phyloP scores from a whole-genome alignment of 495 filamentous ascomycete genomes.

The Xylaria bambusicola region DNA sequence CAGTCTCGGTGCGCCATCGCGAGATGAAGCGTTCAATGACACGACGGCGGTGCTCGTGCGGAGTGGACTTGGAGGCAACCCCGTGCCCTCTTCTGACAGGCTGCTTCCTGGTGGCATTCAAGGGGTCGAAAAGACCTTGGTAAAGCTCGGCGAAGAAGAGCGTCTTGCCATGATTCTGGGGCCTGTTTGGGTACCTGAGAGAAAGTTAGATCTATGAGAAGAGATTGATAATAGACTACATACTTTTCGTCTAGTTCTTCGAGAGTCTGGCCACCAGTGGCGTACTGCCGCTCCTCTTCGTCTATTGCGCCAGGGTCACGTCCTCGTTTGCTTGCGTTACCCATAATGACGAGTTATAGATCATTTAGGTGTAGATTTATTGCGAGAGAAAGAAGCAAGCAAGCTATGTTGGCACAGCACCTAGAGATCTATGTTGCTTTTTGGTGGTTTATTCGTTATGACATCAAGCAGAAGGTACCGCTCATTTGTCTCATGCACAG shows the following conservation, averaged over 20 bases:
- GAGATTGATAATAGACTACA: conserved; percentile 15
- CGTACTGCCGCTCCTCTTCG: conserved; percentile 54
- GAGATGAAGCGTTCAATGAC: conserved; percentile 90
- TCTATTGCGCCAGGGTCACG: conserved; percentile 56
- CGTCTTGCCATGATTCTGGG: conserved; percentile 75
- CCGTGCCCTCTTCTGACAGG: conserved; percentile 62
- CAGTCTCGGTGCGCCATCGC: conserved; percentile 84
- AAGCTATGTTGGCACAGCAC: too few relatives aligned
- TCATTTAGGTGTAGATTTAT: not conserved
- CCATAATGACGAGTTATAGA: not conserved
- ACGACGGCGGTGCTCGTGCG: conserved; percentile 77
- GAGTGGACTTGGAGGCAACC: conserved; percentile 60
- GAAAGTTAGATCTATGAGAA: conserved; percentile 33
- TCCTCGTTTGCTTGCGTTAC: conserved; percentile 30
- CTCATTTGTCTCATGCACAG: too few relatives aligned
- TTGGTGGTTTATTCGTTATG: too few relatives aligned
- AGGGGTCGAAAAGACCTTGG: conserved; percentile 77
- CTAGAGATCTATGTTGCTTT: too few relatives aligned
- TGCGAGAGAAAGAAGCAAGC: too few relatives aligned
- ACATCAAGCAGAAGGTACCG: too few relatives aligned
- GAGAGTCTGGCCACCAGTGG: conserved; percentile 42
- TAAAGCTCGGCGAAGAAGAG: conserved; percentile 83
- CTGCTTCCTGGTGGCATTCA: conserved; percentile 81
- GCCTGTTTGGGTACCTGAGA: conserved; percentile 77
- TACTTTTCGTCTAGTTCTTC: conserved; percentile 69